Conservation (phyloP, 805 yeast species). For the Metschnikowia chrysomelidarum region DNA sequence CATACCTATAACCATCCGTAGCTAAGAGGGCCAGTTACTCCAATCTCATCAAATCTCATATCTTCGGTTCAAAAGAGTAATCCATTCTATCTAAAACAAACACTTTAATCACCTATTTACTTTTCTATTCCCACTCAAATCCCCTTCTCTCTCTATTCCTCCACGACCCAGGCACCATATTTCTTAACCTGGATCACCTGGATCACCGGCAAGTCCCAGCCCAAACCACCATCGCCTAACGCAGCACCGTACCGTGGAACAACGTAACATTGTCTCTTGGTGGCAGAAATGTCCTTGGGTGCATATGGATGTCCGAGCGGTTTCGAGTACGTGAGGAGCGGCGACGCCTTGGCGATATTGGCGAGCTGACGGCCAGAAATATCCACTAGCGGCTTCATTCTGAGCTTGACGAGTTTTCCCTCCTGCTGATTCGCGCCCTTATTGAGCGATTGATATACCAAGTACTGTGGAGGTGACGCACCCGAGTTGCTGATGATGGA, state of each 20-base stretch:
- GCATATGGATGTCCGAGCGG: slow-evolving; percentile 91
- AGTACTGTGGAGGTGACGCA: slow-evolving; percentile 70
- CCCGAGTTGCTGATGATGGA: slow-evolving; percentile 64
- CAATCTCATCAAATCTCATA: too few species aligned
- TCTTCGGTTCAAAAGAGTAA: too few species aligned
- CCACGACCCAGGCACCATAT: slow-evolving; percentile 65
- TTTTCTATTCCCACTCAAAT: too few species aligned
- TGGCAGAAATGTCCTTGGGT: slow-evolving; percentile 62
- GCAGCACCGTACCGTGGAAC: slow-evolving; percentile 87
- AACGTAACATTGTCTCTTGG: slow-evolving; percentile 83
- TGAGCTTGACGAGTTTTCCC: slow-evolving; percentile 42
- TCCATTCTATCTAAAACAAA: too few species aligned
- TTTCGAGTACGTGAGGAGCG: slow-evolving; percentile 78
- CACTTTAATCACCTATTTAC: too few species aligned
- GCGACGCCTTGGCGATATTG: slow-evolving; percentile 70
- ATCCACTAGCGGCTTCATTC: slow-evolving; percentile 77
- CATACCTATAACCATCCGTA: too few species aligned
- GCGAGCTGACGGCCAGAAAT: slow-evolving; percentile 72
- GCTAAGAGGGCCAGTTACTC: too few species aligned
- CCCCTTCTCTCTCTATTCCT: slow-evolving; percentile 14
- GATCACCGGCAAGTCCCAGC: slow-evolving; percentile 84
- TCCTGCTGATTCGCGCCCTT: slow-evolving; percentile 46
- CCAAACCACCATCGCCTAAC: slow-evolving; percentile 78
- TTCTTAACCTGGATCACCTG: slow-evolving; percentile 71
- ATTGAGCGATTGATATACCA: slow-evolving; percentile 72